Evolutionary conservation across 2,329 filamentous ascomycete species (phyloP).

Genomic region (Ophiosphaerella herpotricha): DNA sequence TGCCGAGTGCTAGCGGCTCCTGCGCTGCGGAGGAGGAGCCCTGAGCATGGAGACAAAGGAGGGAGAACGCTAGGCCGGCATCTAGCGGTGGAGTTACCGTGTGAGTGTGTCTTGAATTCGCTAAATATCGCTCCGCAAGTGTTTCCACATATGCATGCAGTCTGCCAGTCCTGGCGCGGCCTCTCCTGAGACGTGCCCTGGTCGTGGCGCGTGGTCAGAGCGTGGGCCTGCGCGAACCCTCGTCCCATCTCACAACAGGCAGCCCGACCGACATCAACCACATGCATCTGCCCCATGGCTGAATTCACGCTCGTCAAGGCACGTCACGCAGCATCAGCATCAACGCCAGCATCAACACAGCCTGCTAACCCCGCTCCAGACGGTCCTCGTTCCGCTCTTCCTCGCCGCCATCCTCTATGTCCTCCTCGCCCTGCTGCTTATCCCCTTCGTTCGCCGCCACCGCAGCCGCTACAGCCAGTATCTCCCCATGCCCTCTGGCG

Average conservation of each 20-base stretch:
- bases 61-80: background rate
- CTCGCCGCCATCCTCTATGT: constrained; percentile 50
- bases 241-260: constrained; percentile 4
- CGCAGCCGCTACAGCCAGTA: constrained; percentile 51
- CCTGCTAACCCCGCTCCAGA: constrained; percentile 32
- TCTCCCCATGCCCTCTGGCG: constrained; percentile 45
- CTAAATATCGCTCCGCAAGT: constrained; percentile 2
- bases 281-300: constrained; percentile 32
- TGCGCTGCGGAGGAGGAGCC: background rate
- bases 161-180: constrained; percentile 13
- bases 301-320: constrained; percentile 43
- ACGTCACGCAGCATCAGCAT: background rate
- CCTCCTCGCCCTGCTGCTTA: constrained; percentile 46
- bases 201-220: constrained; percentile 11
- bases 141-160: constrained; percentile 7
- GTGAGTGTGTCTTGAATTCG: too few relatives aligned
- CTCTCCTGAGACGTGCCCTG: constrained; percentile 34
- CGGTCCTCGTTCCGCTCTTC: constrained; percentile 52
- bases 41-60: background rate
- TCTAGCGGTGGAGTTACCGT: background rate
- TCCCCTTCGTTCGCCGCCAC: constrained; percentile 52
- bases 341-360: background rate
- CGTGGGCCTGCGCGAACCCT: background rate
- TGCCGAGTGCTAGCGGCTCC: constrained; percentile 19
- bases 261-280: background rate